phyloP scores from a whole-genome alignment of 768 basidiomycete genomes.

The Tylopilus sp. region DNA sequence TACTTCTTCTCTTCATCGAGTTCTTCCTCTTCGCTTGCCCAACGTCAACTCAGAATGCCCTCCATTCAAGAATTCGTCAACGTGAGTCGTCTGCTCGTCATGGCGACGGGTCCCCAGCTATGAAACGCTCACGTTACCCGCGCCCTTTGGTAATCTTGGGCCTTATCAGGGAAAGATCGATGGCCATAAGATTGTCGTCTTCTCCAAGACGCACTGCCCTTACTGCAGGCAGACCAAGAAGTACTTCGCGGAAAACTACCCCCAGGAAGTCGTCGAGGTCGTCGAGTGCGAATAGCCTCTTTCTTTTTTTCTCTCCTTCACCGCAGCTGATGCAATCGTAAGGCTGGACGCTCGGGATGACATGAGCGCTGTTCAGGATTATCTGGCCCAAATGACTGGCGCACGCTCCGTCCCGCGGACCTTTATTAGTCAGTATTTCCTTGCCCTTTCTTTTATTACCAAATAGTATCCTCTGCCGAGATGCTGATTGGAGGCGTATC shows the following conservation, averaged over 20 bases:
- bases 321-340: background rate
- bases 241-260: slow-evolving; percentile 40
- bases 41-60: slow-evolving; percentile 19
- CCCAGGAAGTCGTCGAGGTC: slow-evolving; percentile 36
- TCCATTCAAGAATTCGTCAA: slow-evolving; percentile 38
- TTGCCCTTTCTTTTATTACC: background rate
- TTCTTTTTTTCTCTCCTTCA: background rate
- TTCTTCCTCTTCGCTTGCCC: slow-evolving; percentile 11
- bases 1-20: background rate
- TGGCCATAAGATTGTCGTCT: slow-evolving; percentile 52
- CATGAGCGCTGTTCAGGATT: slow-evolving; percentile 60
- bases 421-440: slow-evolving; percentile 56
- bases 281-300: slow-evolving; percentile 41
- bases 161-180: slow-evolving; percentile 43
- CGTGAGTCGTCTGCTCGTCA: slow-evolving; percentile 22
- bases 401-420: slow-evolving; percentile 76
- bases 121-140: background rate
- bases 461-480: too few relatives aligned
- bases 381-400: slow-evolving; percentile 58
- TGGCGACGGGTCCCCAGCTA: background rate
- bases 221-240: slow-evolving; percentile 49
- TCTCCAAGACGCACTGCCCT: slow-evolving; percentile 59
- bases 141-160: too few relatives aligned
- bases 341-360: slow-evolving; percentile 59
- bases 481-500: background rate